Percentiles rank a stretch among this genome's conserved stretches.
Conservation (phyloP, 805 yeast genomes). For the Kodamaea kaohsiungensis region DNA sequence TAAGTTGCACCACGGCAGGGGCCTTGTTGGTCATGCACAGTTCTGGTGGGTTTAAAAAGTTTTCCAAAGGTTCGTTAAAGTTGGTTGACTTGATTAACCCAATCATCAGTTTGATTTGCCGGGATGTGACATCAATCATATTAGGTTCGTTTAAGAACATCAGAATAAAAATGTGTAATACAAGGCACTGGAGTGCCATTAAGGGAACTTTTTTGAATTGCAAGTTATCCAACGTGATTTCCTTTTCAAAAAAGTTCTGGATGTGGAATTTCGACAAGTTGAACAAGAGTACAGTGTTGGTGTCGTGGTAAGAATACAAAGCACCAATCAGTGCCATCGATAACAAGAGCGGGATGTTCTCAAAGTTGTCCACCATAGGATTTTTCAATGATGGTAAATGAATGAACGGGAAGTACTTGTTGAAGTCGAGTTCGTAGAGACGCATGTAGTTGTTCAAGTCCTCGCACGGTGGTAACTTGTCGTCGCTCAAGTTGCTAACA, state of each 20-base stretch:
- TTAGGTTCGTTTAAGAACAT: conserved; percentile 56
- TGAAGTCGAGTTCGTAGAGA: conserved; percentile 76
- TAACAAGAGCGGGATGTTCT: conserved; percentile 64
- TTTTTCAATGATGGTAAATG: conserved; percentile 62
- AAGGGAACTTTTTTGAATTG: conserved; percentile 55
- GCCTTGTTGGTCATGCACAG: conserved; percentile 8
- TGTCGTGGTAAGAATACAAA: conserved; percentile 74
- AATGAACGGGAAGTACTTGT: conserved; percentile 80
- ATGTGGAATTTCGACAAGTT: conserved; percentile 67
- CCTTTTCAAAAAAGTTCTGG: conserved; percentile 62
- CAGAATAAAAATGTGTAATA: conserved; percentile 55
- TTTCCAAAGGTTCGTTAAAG: conserved; percentile 51
- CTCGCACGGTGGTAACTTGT: conserved; percentile 70
- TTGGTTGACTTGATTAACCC: conserved; percentile 55
- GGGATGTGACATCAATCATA: conserved; percentile 51
- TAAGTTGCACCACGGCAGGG: conserved; percentile 30
- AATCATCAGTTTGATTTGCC: conserved; percentile 55
- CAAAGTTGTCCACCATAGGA: conserved; percentile 41
- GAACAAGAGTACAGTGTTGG: conserved; percentile 70
- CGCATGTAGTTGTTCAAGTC: conserved; percentile 76
- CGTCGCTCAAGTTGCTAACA: conserved; percentile 52
- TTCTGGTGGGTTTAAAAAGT: conserved; percentile 44
- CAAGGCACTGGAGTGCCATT: conserved; percentile 57
- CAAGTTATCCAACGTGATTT: conserved; percentile 44
- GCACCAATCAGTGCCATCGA: conserved; percentile 92